phyloP scores from a whole-genome alignment of 2,329 filamentous ascomycete genomes.

The Didymella pomorum region DNA sequence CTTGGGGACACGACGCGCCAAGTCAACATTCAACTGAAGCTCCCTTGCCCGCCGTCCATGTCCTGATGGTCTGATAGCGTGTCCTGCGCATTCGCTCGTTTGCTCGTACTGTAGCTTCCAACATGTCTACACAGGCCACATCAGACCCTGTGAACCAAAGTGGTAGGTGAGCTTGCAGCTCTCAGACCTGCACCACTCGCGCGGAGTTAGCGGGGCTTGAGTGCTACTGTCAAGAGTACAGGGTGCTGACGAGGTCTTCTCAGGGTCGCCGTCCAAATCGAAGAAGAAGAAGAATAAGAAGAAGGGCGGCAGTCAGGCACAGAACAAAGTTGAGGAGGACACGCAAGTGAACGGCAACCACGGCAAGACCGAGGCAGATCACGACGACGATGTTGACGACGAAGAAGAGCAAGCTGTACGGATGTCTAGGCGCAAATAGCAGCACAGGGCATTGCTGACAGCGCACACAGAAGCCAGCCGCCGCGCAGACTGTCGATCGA shows the following conservation, averaged over 20 bases:
- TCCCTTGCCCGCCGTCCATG: slow-evolving; percentile 31
- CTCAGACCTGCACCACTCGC: slow-evolving; percentile 23
- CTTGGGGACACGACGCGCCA: slow-evolving; percentile 49
- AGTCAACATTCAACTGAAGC: slow-evolving; percentile 40
- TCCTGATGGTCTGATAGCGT: slow-evolving; percentile 20
- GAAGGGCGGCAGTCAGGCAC: slow-evolving; percentile 35
- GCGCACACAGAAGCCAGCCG: slow-evolving; percentile 31
- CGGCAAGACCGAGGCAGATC: slow-evolving; percentile 35
- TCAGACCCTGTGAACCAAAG: slow-evolving; percentile 44
- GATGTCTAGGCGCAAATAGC: not conserved
- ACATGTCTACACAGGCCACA: slow-evolving; percentile 42
- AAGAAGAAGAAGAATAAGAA: slow-evolving; percentile 54
- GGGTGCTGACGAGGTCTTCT: slow-evolving; percentile 25
- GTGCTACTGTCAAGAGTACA: not conserved
- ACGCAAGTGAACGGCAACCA: slow-evolving; percentile 38
- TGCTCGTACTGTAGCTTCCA: slow-evolving; percentile 8
- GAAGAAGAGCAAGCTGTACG: slow-evolving; percentile 49
- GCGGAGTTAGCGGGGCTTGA: slow-evolving; percentile 7
- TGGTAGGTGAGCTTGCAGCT: slow-evolving; percentile 46
- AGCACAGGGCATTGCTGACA: not conserved
- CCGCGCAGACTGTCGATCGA: slow-evolving; percentile 32
- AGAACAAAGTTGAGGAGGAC: slow-evolving; percentile 38
- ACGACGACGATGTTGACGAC: slow-evolving; percentile 42
- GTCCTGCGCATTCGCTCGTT: slow-evolving; percentile 4
- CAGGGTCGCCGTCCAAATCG: slow-evolving; percentile 46